Conservation (phyloP, 352 stramenopile species). For the Blastocystis hominis region DNA sequence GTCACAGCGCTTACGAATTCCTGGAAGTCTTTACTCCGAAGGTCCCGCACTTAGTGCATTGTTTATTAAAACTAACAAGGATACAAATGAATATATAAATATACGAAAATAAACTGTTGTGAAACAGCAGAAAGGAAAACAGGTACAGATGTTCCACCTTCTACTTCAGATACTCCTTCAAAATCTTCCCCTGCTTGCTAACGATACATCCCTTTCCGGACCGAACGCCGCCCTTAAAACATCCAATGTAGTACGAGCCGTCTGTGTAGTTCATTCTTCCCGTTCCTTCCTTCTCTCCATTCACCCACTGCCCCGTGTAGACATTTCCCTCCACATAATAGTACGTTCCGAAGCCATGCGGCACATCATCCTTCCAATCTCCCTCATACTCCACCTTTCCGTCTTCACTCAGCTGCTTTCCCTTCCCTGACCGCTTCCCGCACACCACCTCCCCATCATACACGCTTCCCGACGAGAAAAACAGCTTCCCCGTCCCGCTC, state of each 20-base stretch:
- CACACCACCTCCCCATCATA: neutral
- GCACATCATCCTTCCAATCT: slow-evolving; percentile 46
- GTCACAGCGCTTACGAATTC: neutral
- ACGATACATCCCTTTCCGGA: slow-evolving; percentile 14
- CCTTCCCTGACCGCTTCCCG: neutral
- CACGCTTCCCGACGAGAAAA: neutral
- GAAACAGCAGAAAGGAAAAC: neutral
- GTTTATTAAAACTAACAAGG: neutral
- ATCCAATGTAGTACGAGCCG: neutral
- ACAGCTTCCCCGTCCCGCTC: neutral
- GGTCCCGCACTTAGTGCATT: neutral
- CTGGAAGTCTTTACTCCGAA: neutral
- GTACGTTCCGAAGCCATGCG: slow-evolving; percentile 22
- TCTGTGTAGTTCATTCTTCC: slow-evolving; percentile 27
- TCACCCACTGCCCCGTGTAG: slow-evolving; percentile 31
- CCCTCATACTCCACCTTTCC: slow-evolving; percentile 44
- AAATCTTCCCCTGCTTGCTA: neutral
- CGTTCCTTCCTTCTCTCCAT: slow-evolving; percentile 45
- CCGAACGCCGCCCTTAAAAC: slow-evolving; percentile 30
- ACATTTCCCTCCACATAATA: neutral
- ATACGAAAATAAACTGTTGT: neutral
- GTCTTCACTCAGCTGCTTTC: neutral
- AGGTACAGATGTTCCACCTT: neutral
- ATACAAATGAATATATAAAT: neutral
- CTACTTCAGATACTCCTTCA: slow-evolving; percentile 2